A percentile compares a stretch with the other conserved stretches of the same genome.
phyloP scores from a whole-genome alignment of 2,329 filamentous ascomycete species.

The Eutypella sp. region DNA sequence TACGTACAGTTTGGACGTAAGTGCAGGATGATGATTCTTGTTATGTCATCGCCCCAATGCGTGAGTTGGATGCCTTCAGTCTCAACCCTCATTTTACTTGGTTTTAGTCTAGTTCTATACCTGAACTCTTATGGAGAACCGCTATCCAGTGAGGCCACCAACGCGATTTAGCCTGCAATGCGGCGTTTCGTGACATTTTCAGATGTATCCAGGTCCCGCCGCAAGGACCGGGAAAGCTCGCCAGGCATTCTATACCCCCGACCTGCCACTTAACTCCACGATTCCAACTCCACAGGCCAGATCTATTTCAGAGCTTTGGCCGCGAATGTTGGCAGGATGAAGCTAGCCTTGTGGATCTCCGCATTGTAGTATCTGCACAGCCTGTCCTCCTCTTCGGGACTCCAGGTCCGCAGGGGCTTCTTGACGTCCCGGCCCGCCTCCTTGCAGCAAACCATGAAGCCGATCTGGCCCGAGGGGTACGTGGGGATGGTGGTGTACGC shows the following conservation, averaged over 20 bases:
- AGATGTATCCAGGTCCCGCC: too few species aligned
- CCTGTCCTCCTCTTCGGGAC: conserved; percentile 82
- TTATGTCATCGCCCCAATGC: too few species aligned
- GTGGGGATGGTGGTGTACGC: conserved; percentile 99
- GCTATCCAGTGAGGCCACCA: too few species aligned
- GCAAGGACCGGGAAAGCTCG: not conserved
- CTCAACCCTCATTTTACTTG: too few species aligned
- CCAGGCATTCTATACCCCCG: not conserved
- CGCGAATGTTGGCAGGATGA: conserved; percentile 90
- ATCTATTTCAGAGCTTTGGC: conserved; percentile 65
- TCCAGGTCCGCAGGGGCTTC: conserved; percentile 78
- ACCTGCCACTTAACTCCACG: not conserved
- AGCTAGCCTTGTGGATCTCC: conserved; percentile 92
- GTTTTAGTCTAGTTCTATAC: too few species aligned
- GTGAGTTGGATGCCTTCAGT: too few species aligned
- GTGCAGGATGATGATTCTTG: too few species aligned
- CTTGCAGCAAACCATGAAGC: conserved; percentile 99
- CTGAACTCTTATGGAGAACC: too few species aligned
- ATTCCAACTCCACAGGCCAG: conserved; percentile 2
- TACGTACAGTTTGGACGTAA: too few species aligned
- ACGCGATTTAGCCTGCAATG: too few species aligned
- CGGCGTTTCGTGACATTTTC: too few species aligned
- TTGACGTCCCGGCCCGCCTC: conserved; percentile 78
- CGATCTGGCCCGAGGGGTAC: conserved; percentile 97
- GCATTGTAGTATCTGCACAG: conserved; percentile 96